phyloP scores from a whole-genome alignment of 306 rosid genomes.

The Casuarina glauca region DNA sequence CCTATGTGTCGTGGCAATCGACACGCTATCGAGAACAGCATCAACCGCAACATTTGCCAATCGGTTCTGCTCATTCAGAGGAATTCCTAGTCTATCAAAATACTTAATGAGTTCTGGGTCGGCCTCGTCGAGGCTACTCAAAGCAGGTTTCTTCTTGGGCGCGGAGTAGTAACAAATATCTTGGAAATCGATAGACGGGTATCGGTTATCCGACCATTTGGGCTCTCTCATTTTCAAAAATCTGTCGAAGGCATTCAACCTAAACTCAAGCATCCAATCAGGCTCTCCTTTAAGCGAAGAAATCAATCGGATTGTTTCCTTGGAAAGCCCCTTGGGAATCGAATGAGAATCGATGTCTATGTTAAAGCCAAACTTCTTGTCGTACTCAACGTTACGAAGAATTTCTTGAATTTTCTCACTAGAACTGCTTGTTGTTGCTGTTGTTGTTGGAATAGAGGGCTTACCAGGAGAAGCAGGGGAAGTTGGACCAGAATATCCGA shows the following conservation, averaged over 20 bases:
- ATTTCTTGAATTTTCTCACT: constrained; percentile 72
- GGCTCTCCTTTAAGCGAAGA: constrained; percentile 75
- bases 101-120: constrained; percentile 79
- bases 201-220: constrained; percentile 73
- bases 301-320: constrained; percentile 62
- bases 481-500: constrained; percentile 33
- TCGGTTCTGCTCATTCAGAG: constrained; percentile 73
- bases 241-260: constrained; percentile 67
- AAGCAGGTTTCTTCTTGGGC: constrained; percentile 63
- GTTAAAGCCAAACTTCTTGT: constrained; percentile 72
- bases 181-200: constrained; percentile 63
- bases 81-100: constrained; percentile 77
- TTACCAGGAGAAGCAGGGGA: constrained; percentile 35
- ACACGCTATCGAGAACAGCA: constrained; percentile 83
- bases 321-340: constrained; percentile 77
- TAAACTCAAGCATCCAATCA: constrained; percentile 82
- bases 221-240: constrained; percentile 73
- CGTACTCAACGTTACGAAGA: constrained; percentile 79
- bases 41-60: constrained; percentile 86
- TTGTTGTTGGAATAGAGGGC: constrained; percentile 23
- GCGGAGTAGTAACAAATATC: constrained; percentile 81
- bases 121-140: constrained; percentile 70
- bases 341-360: constrained; percentile 67
- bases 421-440: constrained; percentile 24
- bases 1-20: constrained; percentile 89